phyloP scores from a whole-genome alignment of 2,329 filamentous ascomycete genomes.

The Neopestalotiopsis rosae region DNA sequence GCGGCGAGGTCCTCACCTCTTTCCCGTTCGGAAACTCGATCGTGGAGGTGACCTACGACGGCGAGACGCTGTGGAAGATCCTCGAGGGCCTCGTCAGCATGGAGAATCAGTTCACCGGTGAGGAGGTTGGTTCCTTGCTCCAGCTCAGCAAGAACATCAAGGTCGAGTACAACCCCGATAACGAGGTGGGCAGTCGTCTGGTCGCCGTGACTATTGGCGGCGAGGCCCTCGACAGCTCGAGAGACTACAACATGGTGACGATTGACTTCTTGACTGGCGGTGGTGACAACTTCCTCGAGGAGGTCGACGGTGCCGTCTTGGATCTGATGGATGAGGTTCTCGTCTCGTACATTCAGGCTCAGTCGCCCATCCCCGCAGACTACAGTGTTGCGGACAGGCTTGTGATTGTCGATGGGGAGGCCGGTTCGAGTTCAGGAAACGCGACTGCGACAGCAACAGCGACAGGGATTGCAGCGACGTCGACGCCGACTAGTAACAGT shows the following conservation, averaged over 20 bases:
- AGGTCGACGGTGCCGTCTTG: conserved; percentile 43
- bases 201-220: conserved; percentile 57
- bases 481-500: conserved; percentile 1
- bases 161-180: conserved; percentile 61
- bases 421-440: conserved; percentile 5
- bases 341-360: conserved; percentile 50
- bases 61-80: conserved; percentile 59
- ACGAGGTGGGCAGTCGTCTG: conserved; percentile 54
- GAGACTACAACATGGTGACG: conserved; percentile 63
- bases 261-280: conserved; percentile 67
- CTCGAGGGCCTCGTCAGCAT: conserved; percentile 64
- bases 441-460: conserved; percentile 12
- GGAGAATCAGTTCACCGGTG: conserved; percentile 59
- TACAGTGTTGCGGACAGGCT: conserved; percentile 56
- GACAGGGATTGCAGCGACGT: background rate
- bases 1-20: conserved; percentile 66
- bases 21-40: conserved; percentile 72
- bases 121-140: conserved; percentile 61
- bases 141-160: conserved; percentile 64
- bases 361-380: conserved; percentile 49
- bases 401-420: conserved; percentile 32
- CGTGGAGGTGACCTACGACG: conserved; percentile 60
- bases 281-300: conserved; percentile 64
- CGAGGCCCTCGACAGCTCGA: conserved; percentile 49
- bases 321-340: conserved; percentile 59